These are phyloP conservation scores for Fermentozyma sake DNA, from an alignment of 1,139 yeast genomes.

Conservation along the genomic window DNA sequence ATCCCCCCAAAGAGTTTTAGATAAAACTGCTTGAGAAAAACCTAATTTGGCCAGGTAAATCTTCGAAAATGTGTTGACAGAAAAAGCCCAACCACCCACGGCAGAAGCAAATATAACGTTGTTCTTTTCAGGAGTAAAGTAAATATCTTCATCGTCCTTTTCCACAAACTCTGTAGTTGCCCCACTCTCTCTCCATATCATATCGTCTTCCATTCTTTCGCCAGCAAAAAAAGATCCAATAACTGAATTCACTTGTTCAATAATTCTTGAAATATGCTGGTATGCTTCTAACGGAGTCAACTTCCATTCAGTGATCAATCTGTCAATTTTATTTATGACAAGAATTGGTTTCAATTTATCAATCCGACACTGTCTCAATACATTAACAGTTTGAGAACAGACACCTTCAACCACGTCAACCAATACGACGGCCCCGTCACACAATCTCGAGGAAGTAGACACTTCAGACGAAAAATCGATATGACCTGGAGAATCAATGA, in stretches of 20 bases:
- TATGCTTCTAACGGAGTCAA: constrained; percentile 85
- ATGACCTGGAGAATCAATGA: constrained; percentile 98
- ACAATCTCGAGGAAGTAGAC: constrained; percentile 87
- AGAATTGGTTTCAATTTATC: constrained; percentile 85
- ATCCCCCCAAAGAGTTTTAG: constrained; percentile 96
- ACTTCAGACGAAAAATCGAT: constrained; percentile 96
- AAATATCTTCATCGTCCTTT: constrained; percentile 75
- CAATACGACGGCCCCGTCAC: constrained; percentile 94
- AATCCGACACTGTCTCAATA: constrained; percentile 91
- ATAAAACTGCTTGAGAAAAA: constrained; percentile 71
- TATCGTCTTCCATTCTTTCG: constrained; percentile 87
- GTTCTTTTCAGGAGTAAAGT: constrained; percentile 84
- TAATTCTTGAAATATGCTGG: constrained; percentile 65
- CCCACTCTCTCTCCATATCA: constrained; percentile 72
- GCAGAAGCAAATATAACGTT: constrained; percentile 95
- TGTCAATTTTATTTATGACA: constrained; percentile 90
- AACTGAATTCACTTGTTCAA: constrained; percentile 94
- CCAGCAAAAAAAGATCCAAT: constrained; percentile 92
- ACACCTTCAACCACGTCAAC: constrained; percentile 99
- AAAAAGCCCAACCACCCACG: constrained; percentile 97
- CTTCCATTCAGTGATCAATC: constrained; percentile 78
- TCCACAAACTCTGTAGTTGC: constrained; percentile 60
- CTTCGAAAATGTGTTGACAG: constrained; percentile 81
- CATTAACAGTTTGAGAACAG: constrained; percentile 94
- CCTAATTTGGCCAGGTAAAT: constrained; percentile 84